phyloP scores from a whole-genome alignment of 306 rosid genomes.

The Fragaria iinumae region DNA sequence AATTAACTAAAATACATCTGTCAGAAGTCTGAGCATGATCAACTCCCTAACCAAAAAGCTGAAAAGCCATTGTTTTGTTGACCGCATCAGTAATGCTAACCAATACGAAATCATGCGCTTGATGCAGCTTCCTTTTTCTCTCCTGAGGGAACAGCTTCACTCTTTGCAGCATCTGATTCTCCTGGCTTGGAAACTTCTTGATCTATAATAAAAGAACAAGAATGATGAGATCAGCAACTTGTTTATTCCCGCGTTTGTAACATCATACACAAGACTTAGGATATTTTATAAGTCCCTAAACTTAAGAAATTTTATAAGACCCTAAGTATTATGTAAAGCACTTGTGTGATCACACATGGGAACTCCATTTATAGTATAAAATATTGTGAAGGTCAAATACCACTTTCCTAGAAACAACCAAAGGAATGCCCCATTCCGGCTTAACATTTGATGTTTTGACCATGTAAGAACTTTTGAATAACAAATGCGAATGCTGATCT shows the following conservation, averaged over 20 bases:
- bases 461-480: neutral
- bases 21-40: neutral
- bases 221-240: neutral
- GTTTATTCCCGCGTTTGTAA: neutral
- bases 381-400: neutral
- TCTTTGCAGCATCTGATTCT: conserved; percentile 21
- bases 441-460: neutral
- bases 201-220: neutral
- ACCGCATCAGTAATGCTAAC: conserved; percentile 21
- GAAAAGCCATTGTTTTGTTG: conserved; percentile 15
- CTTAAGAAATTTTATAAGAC: too few relatives aligned
- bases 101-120: conserved; percentile 45
- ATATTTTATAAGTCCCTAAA: too few relatives aligned
- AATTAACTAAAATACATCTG: conserved; percentile 20
- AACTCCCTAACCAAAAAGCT: conserved; percentile 32
- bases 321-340: neutral
- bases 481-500: neutral
- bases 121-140: conserved; percentile 62
- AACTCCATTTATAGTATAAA: neutral
- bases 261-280: too few relatives aligned
- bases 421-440: neutral
- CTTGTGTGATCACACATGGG: neutral
- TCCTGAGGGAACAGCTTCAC: conserved; percentile 34
- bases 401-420: neutral
- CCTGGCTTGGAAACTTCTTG: conserved; percentile 11